Evolutionary conservation across 2,329 filamentous ascomycete species (phyloP).

Genomic region (Pseudogymnoascus sp.): DNA sequence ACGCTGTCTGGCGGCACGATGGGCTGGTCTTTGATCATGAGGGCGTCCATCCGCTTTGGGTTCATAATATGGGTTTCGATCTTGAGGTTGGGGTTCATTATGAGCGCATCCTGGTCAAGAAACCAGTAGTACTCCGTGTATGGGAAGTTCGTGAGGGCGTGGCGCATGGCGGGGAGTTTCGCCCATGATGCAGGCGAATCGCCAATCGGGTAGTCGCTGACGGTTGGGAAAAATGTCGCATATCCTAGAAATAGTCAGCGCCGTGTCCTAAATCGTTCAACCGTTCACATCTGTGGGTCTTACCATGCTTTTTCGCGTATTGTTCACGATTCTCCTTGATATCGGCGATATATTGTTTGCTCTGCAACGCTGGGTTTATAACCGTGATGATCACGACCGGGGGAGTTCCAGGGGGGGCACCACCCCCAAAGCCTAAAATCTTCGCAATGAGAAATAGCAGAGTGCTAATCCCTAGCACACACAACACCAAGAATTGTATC

Average conservation of each 20-base stretch:
- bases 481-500: constrained; percentile 49
- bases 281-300: constrained; percentile 21
- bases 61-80: constrained; percentile 66
- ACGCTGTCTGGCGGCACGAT: constrained; percentile 94
- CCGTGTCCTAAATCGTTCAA: constrained; percentile 2
- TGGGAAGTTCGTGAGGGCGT: constrained; percentile 75
- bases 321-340: constrained; percentile 75
- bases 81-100: constrained; percentile 71
- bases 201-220: constrained; percentile 65
- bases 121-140: constrained; percentile 78
- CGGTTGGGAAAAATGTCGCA: constrained; percentile 69
- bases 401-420: constrained; percentile 45
- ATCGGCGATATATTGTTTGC: constrained; percentile 59
- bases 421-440: constrained; percentile 22
- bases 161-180: constrained; percentile 75
- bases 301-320: constrained; percentile 84
- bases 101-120: constrained; percentile 74
- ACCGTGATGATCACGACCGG: constrained; percentile 77
- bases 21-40: constrained; percentile 79
- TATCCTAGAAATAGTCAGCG: constrained; percentile 55
- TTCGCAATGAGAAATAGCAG: constrained; percentile 54
- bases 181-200: constrained; percentile 59
- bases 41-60: constrained; percentile 55
- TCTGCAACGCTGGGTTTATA: constrained; percentile 56
- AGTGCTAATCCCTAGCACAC: constrained; percentile 24